phyloP scores from a whole-genome alignment of 2,329 filamentous ascomycete species.

The Trichophyton mentagrophytes region DNA sequence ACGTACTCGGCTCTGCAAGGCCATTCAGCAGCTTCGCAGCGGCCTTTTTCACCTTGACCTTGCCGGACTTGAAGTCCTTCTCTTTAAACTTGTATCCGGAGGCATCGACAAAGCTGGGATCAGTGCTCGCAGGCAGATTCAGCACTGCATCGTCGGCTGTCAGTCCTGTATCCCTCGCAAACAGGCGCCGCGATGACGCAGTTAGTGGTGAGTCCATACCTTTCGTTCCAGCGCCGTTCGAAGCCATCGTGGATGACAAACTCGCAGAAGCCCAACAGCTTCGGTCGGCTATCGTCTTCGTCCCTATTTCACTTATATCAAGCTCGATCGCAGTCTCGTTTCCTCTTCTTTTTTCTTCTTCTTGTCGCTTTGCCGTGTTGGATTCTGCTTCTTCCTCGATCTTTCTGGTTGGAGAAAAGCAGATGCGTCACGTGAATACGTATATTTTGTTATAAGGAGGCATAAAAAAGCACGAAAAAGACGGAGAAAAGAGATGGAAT shows the following conservation, averaged over 20 bases:
- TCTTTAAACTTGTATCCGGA: constrained; percentile 36
- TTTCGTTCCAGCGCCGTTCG: constrained; percentile 4
- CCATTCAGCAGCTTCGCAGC: constrained; percentile 19
- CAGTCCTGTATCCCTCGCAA: neutral
- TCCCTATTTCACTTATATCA: neutral
- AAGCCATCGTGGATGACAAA: constrained; percentile 4
- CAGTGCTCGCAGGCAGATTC: constrained; percentile 15
- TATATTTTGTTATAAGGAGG: neutral
- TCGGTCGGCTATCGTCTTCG: neutral
- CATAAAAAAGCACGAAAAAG: neutral
- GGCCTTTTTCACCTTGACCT: constrained; percentile 34
- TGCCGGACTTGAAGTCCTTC: constrained; percentile 32
- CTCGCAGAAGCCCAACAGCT: neutral
- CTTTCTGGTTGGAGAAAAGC: neutral
- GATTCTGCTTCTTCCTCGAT: neutral
- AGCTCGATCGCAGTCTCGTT: neutral
- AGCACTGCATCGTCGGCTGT: neutral
- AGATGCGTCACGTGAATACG: neutral
- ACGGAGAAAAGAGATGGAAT: neutral
- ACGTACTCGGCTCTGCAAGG: neutral
- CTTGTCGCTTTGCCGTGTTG: neutral
- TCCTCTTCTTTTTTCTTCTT: neutral
- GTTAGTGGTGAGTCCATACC: constrained; percentile 2
- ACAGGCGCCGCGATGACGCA: neutral
- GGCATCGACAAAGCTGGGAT: constrained; percentile 30